Evolutionary conservation across 2,329 filamentous ascomycete genomes (phyloP).

Genomic region (Ilyonectria robusta): DNA sequence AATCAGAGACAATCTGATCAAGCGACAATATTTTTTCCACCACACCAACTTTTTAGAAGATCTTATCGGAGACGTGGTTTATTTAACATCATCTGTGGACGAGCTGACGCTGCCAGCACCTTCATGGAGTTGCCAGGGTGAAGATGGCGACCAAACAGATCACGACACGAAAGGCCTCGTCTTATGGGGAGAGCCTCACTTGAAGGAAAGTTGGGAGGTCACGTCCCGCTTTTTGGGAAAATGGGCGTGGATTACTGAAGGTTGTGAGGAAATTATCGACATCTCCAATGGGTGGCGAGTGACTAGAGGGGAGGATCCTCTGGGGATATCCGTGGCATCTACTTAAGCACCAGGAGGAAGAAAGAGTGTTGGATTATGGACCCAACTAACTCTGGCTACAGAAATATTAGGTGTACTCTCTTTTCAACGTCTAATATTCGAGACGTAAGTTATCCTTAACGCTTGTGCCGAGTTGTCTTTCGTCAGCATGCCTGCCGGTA

Average conservation of each 20-base stretch:
- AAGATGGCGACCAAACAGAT: neutral
- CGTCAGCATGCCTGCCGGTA: too few species aligned
- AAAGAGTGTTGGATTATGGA: too few species aligned
- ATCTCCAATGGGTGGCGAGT: constrained; percentile 24
- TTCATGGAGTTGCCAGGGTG: neutral
- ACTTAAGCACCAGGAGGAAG: neutral
- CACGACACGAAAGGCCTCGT: constrained; percentile 14
- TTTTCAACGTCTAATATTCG: too few species aligned
- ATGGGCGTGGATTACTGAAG: constrained; percentile 28
- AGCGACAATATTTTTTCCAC: constrained; percentile 21
- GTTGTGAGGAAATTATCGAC: constrained; percentile 21
- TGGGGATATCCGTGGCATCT: neutral
- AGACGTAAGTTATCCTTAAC: too few species aligned
- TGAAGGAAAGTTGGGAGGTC: constrained; percentile 31
- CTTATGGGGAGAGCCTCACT: constrained; percentile 32
- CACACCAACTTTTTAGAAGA: constrained; percentile 29
- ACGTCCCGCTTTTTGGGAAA: constrained; percentile 14
- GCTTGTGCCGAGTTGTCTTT: too few species aligned
- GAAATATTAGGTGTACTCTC: too few species aligned
- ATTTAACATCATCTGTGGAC: neutral
- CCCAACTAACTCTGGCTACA: too few species aligned
- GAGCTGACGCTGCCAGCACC: neutral
- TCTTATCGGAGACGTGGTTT: constrained; percentile 22
- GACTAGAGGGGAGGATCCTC: constrained; percentile 20
- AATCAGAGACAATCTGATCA: constrained; percentile 35